Base-by-base conservation (phyloP, 352 stramenopile species). In the Globisporangium nagaii region DNA sequence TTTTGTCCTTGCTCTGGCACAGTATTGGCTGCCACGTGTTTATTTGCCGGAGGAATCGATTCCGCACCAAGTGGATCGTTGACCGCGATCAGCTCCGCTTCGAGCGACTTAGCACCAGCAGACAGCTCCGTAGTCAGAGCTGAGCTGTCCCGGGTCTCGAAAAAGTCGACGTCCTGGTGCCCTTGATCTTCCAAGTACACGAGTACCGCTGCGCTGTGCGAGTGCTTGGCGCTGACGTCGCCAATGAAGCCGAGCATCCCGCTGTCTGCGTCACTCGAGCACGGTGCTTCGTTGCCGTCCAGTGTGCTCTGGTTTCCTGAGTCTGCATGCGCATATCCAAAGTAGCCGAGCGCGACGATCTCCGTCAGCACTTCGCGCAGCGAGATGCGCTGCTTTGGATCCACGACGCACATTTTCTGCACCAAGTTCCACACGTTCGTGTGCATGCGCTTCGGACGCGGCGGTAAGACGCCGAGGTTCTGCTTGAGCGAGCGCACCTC, bases 401-500 rank as follows among this genome's bases (percentile, higher is more conserved):
- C 73, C 1, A 64, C 63, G 0, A 62, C 56, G 55, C 79, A 90
- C 77, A 90, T 87, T 9, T 75, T 70, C 58, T 86, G 66, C 39
- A 90, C 69, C 12, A 90, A 45, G 2, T 54, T 59, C 79, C 79
- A 90, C 44, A 65, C 70, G 10, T 70, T 65, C 17, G 61, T 39
- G 20, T 66, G 65, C 57, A 87, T 64, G 13, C 36, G 55, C 24
- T 60, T 75, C 22, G 75, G 75, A 25, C 74, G 73, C 58, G 79
- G 68, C 11, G 79, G 79, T 9, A 90, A 58, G 3, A 79, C 48
- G 40, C 69, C 59, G 15, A 80, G 40, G 27, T 75, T 82, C 3
- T 64, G 59, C 60, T 90, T 90, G 9, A 86, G 63, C 19, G 69
- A 73, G 13, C 66, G 65, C 30, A 90, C 71, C 46, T 82, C 73